Conservation (phyloP, 768 basidiomycete species). For the Gautieria morchelliformis region DNA sequence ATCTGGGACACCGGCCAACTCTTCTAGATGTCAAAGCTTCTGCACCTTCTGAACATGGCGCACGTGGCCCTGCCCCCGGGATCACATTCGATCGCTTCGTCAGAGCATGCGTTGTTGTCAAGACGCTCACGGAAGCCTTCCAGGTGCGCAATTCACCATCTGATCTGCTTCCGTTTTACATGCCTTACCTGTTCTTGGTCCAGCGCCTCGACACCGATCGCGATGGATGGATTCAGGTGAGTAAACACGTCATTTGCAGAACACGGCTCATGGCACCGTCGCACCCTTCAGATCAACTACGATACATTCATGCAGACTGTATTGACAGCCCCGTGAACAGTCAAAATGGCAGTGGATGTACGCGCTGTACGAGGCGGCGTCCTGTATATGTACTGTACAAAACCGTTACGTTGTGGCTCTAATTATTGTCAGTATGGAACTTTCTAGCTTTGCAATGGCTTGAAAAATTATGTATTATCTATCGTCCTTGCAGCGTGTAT, state of each 20-base stretch:
- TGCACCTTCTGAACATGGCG: slow-evolving; percentile 19
- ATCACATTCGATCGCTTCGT: slow-evolving; percentile 86
- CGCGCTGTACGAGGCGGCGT: no score
- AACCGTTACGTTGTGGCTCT: not conserved
- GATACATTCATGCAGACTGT: slow-evolving; percentile 66
- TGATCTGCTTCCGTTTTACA: not conserved
- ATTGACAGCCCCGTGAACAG: slow-evolving; percentile 45
- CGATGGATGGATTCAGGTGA: slow-evolving; percentile 50
- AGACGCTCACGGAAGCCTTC: slow-evolving; percentile 69
- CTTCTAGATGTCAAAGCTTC: slow-evolving; percentile 48
- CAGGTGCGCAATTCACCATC: slow-evolving; percentile 15
- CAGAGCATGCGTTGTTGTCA: slow-evolving; percentile 74
- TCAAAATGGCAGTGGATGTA: not conserved
- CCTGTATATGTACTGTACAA: no score
- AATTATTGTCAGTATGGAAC: no score
- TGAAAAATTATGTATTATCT: not conserved
- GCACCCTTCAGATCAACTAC: slow-evolving; percentile 44
- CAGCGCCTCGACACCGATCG: slow-evolving; percentile 48
- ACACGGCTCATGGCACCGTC: not conserved
- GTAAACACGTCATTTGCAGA: not conserved
- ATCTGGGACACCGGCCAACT: slow-evolving; percentile 1
- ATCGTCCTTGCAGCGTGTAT: not conserved
- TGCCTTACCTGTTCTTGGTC: not conserved
- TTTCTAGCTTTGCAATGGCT: no score
- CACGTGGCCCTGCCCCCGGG: slow-evolving; percentile 34